Evolutionary conservation across 2,329 filamentous ascomycete species (phyloP).

Genomic region (Xylariaceae sp.): DNA sequence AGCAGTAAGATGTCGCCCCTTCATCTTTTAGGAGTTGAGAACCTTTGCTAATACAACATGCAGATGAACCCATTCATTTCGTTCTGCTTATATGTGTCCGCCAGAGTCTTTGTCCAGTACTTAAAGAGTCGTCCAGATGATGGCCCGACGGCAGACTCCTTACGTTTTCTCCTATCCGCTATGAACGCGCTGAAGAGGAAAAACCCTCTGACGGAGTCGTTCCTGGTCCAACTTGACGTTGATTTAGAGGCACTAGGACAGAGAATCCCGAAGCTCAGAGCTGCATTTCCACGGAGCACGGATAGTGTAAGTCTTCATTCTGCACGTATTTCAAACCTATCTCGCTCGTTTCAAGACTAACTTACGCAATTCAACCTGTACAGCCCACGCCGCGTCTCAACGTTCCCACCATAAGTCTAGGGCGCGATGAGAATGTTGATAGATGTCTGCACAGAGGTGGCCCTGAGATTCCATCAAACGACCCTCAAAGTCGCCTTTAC

Average conservation of each 20-base stretch:
- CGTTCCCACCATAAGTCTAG: neutral
- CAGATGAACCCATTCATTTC: conserved; percentile 95
- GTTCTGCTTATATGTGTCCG: conserved; percentile 93
- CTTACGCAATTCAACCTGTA: conserved; percentile 21
- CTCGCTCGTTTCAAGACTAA: neutral
- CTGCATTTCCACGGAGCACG: conserved; percentile 48
- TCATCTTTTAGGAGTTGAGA: neutral
- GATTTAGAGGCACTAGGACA: conserved; percentile 73
- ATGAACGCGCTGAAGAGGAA: conserved; percentile 85
- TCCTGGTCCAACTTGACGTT: conserved; percentile 86
- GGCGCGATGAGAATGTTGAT: conserved; percentile 4
- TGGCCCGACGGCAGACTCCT: conserved; percentile 66
- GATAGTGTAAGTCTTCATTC: conserved; percentile 43
- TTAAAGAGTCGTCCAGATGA: conserved; percentile 91
- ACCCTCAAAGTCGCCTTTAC: conserved; percentile 22
- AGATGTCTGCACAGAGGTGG: conserved; percentile 4
- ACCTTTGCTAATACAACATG: conserved; percentile 1
- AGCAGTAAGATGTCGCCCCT: conserved; percentile 51
- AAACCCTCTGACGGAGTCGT: conserved; percentile 90
- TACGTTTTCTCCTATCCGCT: conserved; percentile 85
- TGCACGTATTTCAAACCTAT: neutral
- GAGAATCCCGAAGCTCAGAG: conserved; percentile 52
- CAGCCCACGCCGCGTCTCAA: conserved; percentile 29
- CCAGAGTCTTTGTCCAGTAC: conserved; percentile 91
- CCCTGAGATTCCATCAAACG: conserved; percentile 42